Conservation (phyloP, 164 flowering plant species). For the Vitis cinerea region DNA sequence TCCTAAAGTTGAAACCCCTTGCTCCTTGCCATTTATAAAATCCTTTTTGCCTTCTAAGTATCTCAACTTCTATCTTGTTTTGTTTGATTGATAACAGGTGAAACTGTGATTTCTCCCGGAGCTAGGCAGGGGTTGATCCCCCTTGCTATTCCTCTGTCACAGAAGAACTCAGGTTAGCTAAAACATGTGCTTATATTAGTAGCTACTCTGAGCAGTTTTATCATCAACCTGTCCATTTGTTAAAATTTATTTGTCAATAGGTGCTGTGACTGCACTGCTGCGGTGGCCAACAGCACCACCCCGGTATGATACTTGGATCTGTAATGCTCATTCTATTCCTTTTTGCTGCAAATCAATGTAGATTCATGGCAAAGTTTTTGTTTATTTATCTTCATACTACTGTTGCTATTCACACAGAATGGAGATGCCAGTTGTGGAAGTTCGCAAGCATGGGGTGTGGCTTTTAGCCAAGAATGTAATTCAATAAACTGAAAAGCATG, state of each 20-base stretch:
- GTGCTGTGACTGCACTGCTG: conserved; percentile 70
- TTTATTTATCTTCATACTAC: conserved; percentile 7
- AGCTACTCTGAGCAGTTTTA: conserved; percentile 2
- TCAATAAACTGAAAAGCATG: conserved; percentile 7
- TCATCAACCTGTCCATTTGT: background rate
- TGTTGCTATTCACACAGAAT: conserved; percentile 46
- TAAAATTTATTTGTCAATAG: conserved; percentile 24
- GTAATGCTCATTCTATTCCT: background rate
- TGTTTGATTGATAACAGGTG: conserved; percentile 46
- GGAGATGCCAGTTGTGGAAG: conserved; percentile 98
- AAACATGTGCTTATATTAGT: conserved; percentile 15
- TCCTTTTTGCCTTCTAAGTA: background rate
- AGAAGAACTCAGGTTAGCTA: conserved; percentile 56
- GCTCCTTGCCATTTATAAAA: background rate
- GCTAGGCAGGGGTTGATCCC: conserved; percentile 70
- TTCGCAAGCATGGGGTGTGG: conserved; percentile 76
- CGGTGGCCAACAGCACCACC: conserved; percentile 96
- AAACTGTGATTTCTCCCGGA: conserved; percentile 66
- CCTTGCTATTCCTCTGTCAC: conserved; percentile 70
- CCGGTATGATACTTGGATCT: conserved; percentile 41
- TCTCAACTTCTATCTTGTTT: background rate
- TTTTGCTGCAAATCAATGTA: background rate
- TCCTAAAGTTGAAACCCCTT: no score
- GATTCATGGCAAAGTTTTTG: background rate
- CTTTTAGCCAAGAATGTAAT: conserved; percentile 89